Conservation (phyloP, 78 protist species). For the Cyanophora paradoxa region DNA sequence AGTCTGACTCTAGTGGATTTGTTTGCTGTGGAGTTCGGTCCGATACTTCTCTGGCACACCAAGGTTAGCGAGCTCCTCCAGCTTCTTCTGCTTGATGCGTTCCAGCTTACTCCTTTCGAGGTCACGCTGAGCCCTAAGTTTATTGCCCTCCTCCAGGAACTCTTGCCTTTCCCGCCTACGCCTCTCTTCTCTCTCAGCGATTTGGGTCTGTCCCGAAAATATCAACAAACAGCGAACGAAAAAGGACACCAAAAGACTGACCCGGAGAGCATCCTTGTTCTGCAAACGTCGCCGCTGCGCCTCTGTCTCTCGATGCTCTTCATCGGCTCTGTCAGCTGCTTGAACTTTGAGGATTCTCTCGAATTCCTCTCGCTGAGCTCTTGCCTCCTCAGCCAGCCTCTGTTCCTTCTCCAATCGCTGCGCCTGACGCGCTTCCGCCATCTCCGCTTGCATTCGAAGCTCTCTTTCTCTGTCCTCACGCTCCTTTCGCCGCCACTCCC, state of each 20-base stretch:
- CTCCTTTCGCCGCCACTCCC: slow-evolving; percentile 31
- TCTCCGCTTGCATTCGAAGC: slow-evolving; percentile 1
- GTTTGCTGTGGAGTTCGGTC: slow-evolving; percentile 14
- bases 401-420: slow-evolving; percentile 32
- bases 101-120: slow-evolving; percentile 16
- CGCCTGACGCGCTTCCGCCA: slow-evolving; percentile 23
- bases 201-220: background rate
- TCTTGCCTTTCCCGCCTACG: slow-evolving; percentile 16
- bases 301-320: background rate
- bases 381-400: slow-evolving; percentile 16
- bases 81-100: slow-evolving; percentile 24
- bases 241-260: slow-evolving; percentile 17
- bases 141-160: slow-evolving; percentile 48
- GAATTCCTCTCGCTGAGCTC: slow-evolving; percentile 32
- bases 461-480: background rate
- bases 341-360: slow-evolving; percentile 23
- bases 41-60: slow-evolving; percentile 41
- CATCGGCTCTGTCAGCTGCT: background rate
- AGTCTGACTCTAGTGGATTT: too few relatives aligned
- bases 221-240: background rate
- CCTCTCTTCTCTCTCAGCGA: slow-evolving; percentile 15
- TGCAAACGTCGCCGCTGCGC: background rate
- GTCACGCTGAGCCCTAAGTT: background rate
- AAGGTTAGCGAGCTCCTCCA: slow-evolving; percentile 8
- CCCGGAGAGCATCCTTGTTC: slow-evolving; percentile 14